phyloP scores from a whole-genome alignment of 2,329 filamentous ascomycete genomes.

The Catunica adiposa region DNA sequence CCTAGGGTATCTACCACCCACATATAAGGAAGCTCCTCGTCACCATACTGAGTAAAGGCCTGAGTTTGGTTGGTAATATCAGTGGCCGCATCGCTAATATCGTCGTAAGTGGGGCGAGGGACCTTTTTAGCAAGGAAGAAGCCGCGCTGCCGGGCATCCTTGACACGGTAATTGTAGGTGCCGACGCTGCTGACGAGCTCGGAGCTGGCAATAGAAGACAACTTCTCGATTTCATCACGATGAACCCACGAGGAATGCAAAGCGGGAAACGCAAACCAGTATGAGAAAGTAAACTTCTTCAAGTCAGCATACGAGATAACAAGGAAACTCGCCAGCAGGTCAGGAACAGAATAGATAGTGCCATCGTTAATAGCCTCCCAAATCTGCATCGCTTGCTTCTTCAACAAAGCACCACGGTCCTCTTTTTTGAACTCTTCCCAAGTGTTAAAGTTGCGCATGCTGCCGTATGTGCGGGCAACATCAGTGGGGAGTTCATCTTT shows the following conservation, averaged over 20 bases:
- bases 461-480: conserved; percentile 72
- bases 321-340: conserved; percentile 73
- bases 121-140: conserved; percentile 89
- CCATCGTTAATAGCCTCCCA: conserved; percentile 97
- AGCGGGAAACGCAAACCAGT: conserved; percentile 93
- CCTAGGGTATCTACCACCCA: conserved; percentile 69
- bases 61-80: conserved; percentile 30
- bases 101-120: conserved; percentile 8
- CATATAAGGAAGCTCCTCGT: conserved; percentile 36
- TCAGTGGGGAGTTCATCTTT: conserved; percentile 45
- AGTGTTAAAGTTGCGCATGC: conserved; percentile 92
- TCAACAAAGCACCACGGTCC: conserved; percentile 34
- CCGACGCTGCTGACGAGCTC: conserved; percentile 67
- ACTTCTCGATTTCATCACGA: conserved; percentile 32
- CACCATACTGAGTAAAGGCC: conserved; percentile 29
- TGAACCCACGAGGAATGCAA: conserved; percentile 75
- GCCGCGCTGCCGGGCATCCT: conserved; percentile 71
- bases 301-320: conserved; percentile 87
- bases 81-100: conserved; percentile 21
- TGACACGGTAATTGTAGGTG: conserved; percentile 65
- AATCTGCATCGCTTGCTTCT: conserved; percentile 38
- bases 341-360: conserved; percentile 88
- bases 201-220: conserved; percentile 56
- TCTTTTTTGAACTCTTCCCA: conserved; percentile 79
- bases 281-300: conserved; percentile 95